Evolutionary conservation across 306 rosid genomes (phyloP), one percentile per base, ranked within the genome.

Genomic region (Cicer bijugum): DNA sequence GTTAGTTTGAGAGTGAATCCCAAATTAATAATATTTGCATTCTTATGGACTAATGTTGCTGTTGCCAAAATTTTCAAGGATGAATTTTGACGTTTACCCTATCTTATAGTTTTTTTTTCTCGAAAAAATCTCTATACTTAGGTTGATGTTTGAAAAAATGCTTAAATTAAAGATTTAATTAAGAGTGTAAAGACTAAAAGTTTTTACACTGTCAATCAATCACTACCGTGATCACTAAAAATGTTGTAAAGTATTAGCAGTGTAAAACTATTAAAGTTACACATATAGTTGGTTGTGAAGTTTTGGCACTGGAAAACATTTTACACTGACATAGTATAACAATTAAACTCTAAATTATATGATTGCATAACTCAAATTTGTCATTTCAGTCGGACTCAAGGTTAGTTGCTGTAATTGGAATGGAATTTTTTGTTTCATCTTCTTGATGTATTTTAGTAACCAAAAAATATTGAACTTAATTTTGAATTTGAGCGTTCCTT

Each of bases 131-230:
- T 20, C 5, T 23, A 20, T 57, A 23, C 28, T 16, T 20, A 19
- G 35, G 7, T 20, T 9, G 80, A 37, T 57, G 48, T 46, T 70
- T 72, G 66, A 6, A 52, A 16, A 50, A 48, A 51, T 19, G 77
- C 46, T 51, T 61, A 69, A 42, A 51, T 35, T 17, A 40, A 69
- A 15, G 20, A 19, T 19, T 19, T 19, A 19, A 19, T 19, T 19
- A 0, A 19, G 20, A 19, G 20, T 19, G 20, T 19, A 19, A 19
- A 19, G 20, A 19, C 20, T 19, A 19, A 19, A 19, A 19, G 20
- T 19, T 19, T 19, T 19, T 19, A 19, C 20, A 19, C 1, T 19
- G 20, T 19, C 20, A 19, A 19, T 19, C 20, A 19, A 19, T 19
- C 23, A 20, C 1, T 20, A 20, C 23, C 23, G 28, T 1, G 28